A percentile compares a stretch with the other conserved stretches of the same genome.
Conservation (phyloP, 768 basidiomycete genomes). For the Pseudohyphozyma bogoriensis region DNA sequence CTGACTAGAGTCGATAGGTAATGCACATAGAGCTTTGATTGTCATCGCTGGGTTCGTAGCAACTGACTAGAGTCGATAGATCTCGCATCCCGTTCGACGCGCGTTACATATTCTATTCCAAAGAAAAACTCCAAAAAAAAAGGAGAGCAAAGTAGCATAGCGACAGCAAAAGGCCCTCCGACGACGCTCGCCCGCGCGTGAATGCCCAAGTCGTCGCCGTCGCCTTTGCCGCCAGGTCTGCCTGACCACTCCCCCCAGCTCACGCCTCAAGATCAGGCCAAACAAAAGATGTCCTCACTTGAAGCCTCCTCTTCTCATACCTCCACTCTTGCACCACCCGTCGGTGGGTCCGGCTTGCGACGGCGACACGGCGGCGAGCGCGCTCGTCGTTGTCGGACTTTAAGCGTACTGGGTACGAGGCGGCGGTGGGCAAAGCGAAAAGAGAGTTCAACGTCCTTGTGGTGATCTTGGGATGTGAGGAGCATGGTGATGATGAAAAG, state of each 20-base stretch:
- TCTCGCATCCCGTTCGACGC: too few species aligned
- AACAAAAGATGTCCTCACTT: constrained; percentile 59
- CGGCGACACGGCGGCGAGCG: not conserved
- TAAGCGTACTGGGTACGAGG: constrained; percentile 67
- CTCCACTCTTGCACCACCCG: constrained; percentile 35
- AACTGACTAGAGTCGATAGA: too few species aligned
- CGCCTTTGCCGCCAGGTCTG: constrained; percentile 36
- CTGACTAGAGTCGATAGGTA: too few species aligned
- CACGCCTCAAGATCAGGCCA: constrained; percentile 48
- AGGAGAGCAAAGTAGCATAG: too few species aligned
- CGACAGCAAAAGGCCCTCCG: too few species aligned
- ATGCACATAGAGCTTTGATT: too few species aligned
- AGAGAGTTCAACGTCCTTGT: constrained; percentile 64
- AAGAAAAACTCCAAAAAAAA: too few species aligned
- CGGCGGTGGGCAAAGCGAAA: constrained; percentile 59
- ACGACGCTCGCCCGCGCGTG: too few species aligned
- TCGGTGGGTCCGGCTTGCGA: not conserved
- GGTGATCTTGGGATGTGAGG: constrained; percentile 70
- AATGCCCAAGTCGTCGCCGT: too few species aligned
- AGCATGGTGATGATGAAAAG: constrained; percentile 68
- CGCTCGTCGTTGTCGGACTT: constrained; percentile 63
- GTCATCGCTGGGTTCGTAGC: too few species aligned
- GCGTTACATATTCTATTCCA: too few species aligned
- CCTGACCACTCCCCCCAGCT: not conserved
- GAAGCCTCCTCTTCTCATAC: constrained; percentile 34